Evolutionary conservation across 1,284 basidiomycete species (phyloP), one percentile per base, ranked within the genome.

Genomic region (Ustilago shanxiensis): DNA sequence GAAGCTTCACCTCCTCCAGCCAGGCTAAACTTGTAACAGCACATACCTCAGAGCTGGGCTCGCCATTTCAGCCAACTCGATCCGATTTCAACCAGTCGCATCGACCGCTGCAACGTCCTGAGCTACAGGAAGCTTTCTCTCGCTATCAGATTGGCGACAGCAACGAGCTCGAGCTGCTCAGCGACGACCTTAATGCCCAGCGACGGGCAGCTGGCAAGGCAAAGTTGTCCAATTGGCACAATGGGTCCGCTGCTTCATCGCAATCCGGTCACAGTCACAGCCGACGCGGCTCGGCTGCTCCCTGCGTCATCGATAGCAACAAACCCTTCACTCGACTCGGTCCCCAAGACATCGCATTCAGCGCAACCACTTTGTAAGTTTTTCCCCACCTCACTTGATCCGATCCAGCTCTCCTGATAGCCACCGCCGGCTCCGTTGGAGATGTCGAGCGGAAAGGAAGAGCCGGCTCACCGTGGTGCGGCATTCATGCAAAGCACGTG

Each of bases 291-390:
- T 50, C 63, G 14, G 53, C 66, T n/a, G 10, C 22, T 6, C 6
- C 31, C 16, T 31, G 51, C 28, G 24, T 49, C 7, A 16, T 58
- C 29, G 61, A 69, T 7, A 56, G 53, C 53, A 67, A 54, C 59
- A 68, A 60, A 55, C 75, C 75, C 6, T 77, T 70, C 60, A 67
- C 63, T 20, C 66, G 69, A 22, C 63, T 77, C 7, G 66, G 60
- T 20, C 66, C 58, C 10, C 51, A 65, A n/a, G 70, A 72, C 31
- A 66, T 77, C 18, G 75, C 59, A 18, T 77, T 77, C 55, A 60
- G 68, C 53, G 70, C 75, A 2, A 45, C 66, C 14, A 70, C 51
- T n/a, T 47, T 77, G 66, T 69, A 57, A 69, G 66, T 69, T 26
- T 24, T 24, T 2, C 20, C 18, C 26, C 37, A 10, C 9, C 13